A percentile compares a stretch with the other conserved stretches of the same genome.
phyloP scores from a whole-genome alignment of 176 grass and related monocot species.

The sorghum (Sorghum bicolor) region Sorghum_bicolor_NCBIv3 NC_012876.2:19360001-19360500 shows the following conservation, averaged over 20 bases:
- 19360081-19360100: conserved; percentile 69
- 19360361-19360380: conserved; percentile 48
- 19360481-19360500: not conserved
- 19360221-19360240: conserved; percentile 72
- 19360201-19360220: conserved; percentile 74
- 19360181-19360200: conserved; percentile 59
- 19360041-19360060: conserved; percentile 77
- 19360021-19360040: conserved; percentile 70
- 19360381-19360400: conserved; percentile 2
- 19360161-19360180: conserved; percentile 82
- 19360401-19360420: conserved; percentile 6
- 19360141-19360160: conserved; percentile 77
- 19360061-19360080: conserved; percentile 83
- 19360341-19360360: conserved; percentile 55
- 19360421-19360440: not conserved
- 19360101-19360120: conserved; percentile 77
- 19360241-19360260: conserved; percentile 86
- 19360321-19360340: conserved; percentile 63
- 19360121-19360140: conserved; percentile 71
- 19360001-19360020: conserved; percentile 53
- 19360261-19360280: conserved; percentile 68
- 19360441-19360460: not conserved
- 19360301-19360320: conserved; percentile 61
- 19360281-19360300: conserved; percentile 55
- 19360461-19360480: not conserved